A percentile compares a stretch with the other conserved stretches of the same genome.
Evolutionary conservation across 2,329 filamentous ascomycete species (phyloP).

Genomic region (Hypoxylon sp.): DNA sequence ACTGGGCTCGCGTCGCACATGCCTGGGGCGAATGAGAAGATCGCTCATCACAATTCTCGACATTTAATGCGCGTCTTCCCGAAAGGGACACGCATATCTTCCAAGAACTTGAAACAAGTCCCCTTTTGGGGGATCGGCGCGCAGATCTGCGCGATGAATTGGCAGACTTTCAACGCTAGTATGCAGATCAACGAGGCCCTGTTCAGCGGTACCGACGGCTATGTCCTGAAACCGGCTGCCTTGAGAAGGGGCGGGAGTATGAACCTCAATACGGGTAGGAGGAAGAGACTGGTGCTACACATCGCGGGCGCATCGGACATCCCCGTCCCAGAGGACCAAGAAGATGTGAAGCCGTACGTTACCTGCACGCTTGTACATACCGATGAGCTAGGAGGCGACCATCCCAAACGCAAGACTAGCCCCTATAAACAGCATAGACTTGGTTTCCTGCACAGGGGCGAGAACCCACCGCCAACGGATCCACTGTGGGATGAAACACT

Average conservation of each 20-base stretch:
- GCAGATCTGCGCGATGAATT: slow-evolving; percentile 79
- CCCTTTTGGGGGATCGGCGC: slow-evolving; percentile 77
- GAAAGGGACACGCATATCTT: slow-evolving; percentile 78
- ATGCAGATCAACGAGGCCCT: slow-evolving; percentile 79
- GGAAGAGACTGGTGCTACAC: slow-evolving; percentile 68
- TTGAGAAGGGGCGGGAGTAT: slow-evolving; percentile 71
- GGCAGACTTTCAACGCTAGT: slow-evolving; percentile 76
- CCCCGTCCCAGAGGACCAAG: slow-evolving; percentile 66
- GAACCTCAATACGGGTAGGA: slow-evolving; percentile 61
- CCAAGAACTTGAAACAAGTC: slow-evolving; percentile 73
- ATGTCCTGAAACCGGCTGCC: slow-evolving; percentile 74
- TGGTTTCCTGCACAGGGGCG: slow-evolving; percentile 69
- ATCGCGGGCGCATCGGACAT: slow-evolving; percentile 75
- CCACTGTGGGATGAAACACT: slow-evolving; percentile 77
- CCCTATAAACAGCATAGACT: slow-evolving; percentile 73
- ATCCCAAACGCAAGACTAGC: slow-evolving; percentile 73
- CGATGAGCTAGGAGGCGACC: slow-evolving; percentile 62
- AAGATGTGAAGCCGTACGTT: slow-evolving; percentile 74
- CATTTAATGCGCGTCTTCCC: slow-evolving; percentile 80
- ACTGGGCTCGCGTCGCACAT: slow-evolving; percentile 69
- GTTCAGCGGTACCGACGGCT: slow-evolving; percentile 75
- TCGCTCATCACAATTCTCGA: slow-evolving; percentile 72
- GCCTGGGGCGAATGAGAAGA: slow-evolving; percentile 62
- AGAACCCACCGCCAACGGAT: slow-evolving; percentile 71
- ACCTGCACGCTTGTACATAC: slow-evolving; percentile 76